Conservation (phyloP, 345 rosid genomes). For the Rubroshorea leprosula region DNA sequence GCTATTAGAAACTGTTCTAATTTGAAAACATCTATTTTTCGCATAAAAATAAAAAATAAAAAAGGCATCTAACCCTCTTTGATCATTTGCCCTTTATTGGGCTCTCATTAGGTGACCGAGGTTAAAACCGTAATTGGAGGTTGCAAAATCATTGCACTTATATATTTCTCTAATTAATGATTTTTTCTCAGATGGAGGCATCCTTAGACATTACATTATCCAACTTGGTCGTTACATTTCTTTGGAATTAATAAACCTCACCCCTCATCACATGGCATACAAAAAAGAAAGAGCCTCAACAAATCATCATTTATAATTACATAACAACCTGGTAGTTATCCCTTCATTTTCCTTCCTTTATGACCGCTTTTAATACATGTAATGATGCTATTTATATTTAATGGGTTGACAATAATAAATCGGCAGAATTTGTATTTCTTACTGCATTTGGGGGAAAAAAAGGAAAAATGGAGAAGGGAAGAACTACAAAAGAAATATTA, state of each 20-base stretch:
- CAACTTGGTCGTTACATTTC: conserved; percentile 18
- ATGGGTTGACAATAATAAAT: conserved; percentile 10
- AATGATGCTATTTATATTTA: background rate
- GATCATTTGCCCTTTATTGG: too few relatives aligned
- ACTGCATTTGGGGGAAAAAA: too few relatives aligned
- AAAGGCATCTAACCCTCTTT: too few relatives aligned
- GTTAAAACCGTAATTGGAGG: background rate
- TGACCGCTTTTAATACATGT: background rate
- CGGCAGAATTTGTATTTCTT: too few relatives aligned
- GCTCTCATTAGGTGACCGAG: background rate
- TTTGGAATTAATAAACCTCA: conserved; percentile 14
- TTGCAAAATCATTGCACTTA: conserved; percentile 9
- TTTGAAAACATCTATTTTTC: too few relatives aligned
- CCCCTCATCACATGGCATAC: background rate
- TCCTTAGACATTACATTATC: conserved; percentile 13
- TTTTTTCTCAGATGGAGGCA: conserved; percentile 1
- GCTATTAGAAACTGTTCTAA: too few relatives aligned
- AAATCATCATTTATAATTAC: background rate
- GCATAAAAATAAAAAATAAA: too few relatives aligned
- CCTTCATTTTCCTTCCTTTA: conserved; percentile 4
- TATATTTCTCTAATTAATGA: conserved; percentile 5
- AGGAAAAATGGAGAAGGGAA: too few relatives aligned
- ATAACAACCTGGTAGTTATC: conserved; percentile 4
- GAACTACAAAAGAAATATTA: too few relatives aligned
- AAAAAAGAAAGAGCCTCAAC: background rate